These are phyloP conservation scores for Plasmodium gonderi DNA, from an alignment of 169 alveolate genomes.

Conservation along the genomic window DNA sequence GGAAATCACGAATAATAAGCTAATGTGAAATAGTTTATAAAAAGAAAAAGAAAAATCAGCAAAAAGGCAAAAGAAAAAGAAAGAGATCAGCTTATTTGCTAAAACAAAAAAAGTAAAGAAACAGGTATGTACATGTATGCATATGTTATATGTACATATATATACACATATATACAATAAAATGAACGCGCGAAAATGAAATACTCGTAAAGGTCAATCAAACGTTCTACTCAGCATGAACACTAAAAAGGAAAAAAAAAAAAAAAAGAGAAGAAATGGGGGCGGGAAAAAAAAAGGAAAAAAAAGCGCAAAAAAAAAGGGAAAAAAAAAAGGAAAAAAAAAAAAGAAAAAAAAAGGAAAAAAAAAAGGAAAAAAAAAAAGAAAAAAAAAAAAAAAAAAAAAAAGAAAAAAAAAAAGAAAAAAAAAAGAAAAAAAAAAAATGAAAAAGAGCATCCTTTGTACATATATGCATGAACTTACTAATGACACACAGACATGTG, in stretches of 20 bases:
- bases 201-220: neutral
- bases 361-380: neutral
- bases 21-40: neutral
- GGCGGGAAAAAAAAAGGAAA: neutral
- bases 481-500: no score
- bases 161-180: no score
- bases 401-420: neutral
- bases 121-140: no score
- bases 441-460: neutral
- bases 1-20: neutral
- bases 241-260: neutral
- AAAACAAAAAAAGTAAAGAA: conserved; percentile 1
- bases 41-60: neutral
- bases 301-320: neutral
- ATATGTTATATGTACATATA: no score
- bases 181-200: neutral
- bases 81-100: no score
- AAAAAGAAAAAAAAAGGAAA: neutral
- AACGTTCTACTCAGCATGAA: conserved; percentile 12
- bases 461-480: no score
- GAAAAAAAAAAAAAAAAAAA: neutral
- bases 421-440: neutral
- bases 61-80: no score
- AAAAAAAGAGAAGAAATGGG: no score
- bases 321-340: neutral